A percentile compares a stretch with the other conserved stretches of the same genome.
These are phyloP conservation scores for Tetrapisispora pingtungensis DNA, from an alignment of 805 yeast genomes.

Conservation along the genomic window DNA sequence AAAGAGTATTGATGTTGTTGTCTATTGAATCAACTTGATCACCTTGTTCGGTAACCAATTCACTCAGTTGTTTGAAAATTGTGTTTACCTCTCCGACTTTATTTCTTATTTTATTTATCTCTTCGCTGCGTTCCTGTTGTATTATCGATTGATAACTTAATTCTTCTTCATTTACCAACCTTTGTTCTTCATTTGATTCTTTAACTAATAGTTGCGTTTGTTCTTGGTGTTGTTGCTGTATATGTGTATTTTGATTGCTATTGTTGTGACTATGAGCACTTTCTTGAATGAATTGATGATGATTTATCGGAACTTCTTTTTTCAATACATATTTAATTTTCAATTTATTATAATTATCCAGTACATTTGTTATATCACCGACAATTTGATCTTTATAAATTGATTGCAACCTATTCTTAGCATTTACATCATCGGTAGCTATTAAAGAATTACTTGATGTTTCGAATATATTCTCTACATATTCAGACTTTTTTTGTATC, in stretches of 20 bases:
- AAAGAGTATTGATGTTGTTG: constrained; percentile 57
- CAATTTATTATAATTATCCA: constrained; percentile 34
- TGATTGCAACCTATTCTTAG: constrained; percentile 24
- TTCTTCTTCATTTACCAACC: constrained; percentile 36
- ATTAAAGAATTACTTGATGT: constrained; percentile 5
- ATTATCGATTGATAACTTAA: constrained; percentile 53
- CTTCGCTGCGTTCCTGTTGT: constrained; percentile 64
- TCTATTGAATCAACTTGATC: constrained; percentile 76
- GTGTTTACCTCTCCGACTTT: constrained; percentile 81
- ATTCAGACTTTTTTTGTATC: constrained; percentile 4
- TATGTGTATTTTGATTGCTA: no score
- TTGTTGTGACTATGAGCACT: no score
- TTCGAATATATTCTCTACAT: constrained; percentile 10
- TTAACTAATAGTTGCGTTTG: constrained; percentile 7
- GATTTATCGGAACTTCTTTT: no score
- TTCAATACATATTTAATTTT: constrained; percentile 3
- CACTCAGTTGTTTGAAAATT: constrained; percentile 72
- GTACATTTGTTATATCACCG: constrained; percentile 35
- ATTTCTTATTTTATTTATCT: constrained; percentile 58
- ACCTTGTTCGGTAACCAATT: constrained; percentile 76
- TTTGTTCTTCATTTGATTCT: constrained; percentile 28
- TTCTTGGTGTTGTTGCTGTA: not conserved
- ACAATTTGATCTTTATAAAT: constrained; percentile 45
- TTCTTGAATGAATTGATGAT: no score
- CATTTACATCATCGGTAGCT: constrained; percentile 1